Base-by-base conservation (phyloP, 495 filamentous ascomycete genomes). In the Cairneyella variabilis region DNA sequence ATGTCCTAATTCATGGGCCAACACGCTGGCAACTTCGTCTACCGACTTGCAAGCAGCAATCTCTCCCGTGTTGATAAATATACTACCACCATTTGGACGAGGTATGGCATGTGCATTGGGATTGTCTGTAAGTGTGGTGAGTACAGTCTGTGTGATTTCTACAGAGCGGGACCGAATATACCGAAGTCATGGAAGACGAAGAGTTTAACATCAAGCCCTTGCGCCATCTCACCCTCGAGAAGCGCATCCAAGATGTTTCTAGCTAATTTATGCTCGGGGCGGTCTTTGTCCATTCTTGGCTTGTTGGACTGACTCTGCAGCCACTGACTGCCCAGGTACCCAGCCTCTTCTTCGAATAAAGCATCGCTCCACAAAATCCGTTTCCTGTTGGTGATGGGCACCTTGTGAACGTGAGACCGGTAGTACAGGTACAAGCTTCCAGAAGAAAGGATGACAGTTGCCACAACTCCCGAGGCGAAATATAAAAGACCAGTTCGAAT, bases 301-400 rank as follows among this genome's bases (percentile, higher is more conserved):
- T 42, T 52, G 14, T 52, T 21, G 10, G 21, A 16, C 26, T 52
- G 38, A 6, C 12, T 11, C 16, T 40, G n/a, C n/a, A 54, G 14
- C 52, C 42, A 48, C 4, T 22, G 21, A 25, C 45, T 27, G 16
- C 17, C 23, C 5, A 32, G 11, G n/a, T 39, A 34, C 11, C 52
- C 42, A 21, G 36, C 4, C 17, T 41, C 25, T 28, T 42, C 52
- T 5, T 48, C 44, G 16, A 37, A 12, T 7, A 48, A 25, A 10
- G 17, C 23, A n/a, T 34, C 36, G 25, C 9, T 22, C 52, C 43
- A 54, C 2, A 54, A n/a, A 10, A 54, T 17, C 27, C 44, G 42
- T 18, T 39, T 26, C 25, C 44, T 17, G 25, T 54, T 54, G 8
- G 52, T 54, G n/a, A 54, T 25, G 14, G 52, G 52, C 9, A 54